Evolutionary conservation across 2,329 filamentous ascomycete species (phyloP).

Genomic region (Coniochaeta sp.): DNA sequence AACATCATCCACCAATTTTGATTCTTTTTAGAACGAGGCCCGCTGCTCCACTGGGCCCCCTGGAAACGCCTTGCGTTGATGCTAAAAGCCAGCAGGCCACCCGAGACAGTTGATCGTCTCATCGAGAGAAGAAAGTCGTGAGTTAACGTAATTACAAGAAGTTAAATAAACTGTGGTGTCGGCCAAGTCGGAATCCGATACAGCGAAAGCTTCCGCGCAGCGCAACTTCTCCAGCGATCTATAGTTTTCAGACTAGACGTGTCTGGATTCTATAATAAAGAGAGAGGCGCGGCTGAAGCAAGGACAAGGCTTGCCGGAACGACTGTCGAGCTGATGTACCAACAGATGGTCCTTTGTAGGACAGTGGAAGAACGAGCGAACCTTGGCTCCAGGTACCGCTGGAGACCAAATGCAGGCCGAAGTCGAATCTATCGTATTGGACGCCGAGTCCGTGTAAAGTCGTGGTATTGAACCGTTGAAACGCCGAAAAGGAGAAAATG

Average conservation of each 20-base stretch:
- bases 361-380: neutral
- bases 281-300: neutral
- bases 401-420: neutral
- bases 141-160: neutral
- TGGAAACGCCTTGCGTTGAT: neutral
- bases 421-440: constrained; percentile 13
- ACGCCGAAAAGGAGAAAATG: constrained; percentile 19
- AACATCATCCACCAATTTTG: neutral
- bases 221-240: neutral
- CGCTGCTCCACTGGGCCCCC: neutral
- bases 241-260: neutral
- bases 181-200: neutral
- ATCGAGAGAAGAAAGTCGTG: neutral
- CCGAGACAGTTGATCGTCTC: neutral
- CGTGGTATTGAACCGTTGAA: constrained; percentile 10
- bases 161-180: neutral
- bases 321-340: neutral
- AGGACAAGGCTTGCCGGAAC: neutral
- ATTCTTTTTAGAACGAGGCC: neutral
- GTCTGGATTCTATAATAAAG: neutral
- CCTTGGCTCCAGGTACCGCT: neutral
- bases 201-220: neutral
- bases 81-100: neutral
- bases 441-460: constrained; percentile 7
- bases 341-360: neutral